Evolutionary conservation across 192 early-diverging fungal species (phyloP), one percentile per base, ranked within the genome.

Genomic region (Dissophora globulifera): DNA sequence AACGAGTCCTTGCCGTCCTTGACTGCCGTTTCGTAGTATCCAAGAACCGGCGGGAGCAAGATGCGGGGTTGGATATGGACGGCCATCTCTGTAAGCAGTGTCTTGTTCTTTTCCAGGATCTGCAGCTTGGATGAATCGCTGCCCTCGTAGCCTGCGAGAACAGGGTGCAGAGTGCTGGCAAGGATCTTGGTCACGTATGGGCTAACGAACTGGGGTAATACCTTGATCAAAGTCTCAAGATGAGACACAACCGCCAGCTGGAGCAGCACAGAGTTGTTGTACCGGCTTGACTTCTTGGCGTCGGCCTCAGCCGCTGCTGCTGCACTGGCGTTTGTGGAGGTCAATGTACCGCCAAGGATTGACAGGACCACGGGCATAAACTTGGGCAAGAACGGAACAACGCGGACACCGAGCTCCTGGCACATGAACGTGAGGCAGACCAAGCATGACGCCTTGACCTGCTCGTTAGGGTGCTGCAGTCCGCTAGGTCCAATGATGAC

Each of bases 331-430:
- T 82, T 76, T 40, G 82, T 67, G 49, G 82, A 84, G 27, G 79
- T 78, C 0, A 79, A 67, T 1, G 82, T 85, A 5, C 41, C 61
- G 11, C 63, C 64, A 48, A 90, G 62, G 46, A 85, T 83, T 32
- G 88, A 82, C 41, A 96, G 81, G 17, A 94, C 84, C 22, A 82
- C 55, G 29, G 92, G 94, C 85, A 98, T 89, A 49, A 94, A 92
- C 79, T 92, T 90, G 55, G 93, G 92, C 58, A 98, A 72, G 67
- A 78, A 84, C 7, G 95, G 92, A 16, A 96, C 85, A 17, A 90
- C 81, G 31, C 93, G 89, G 43, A 93, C 70, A 23, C 93, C 94
- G 23, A 96, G 84, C 58, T 90, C 88, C 50, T 82, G 81, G 74
- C 87, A 80, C 50, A 87, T 74, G 23, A 88, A 75, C 7, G 88